phyloP scores from a whole-genome alignment of 106 monocot species.

The Posidonia australis region DNA sequence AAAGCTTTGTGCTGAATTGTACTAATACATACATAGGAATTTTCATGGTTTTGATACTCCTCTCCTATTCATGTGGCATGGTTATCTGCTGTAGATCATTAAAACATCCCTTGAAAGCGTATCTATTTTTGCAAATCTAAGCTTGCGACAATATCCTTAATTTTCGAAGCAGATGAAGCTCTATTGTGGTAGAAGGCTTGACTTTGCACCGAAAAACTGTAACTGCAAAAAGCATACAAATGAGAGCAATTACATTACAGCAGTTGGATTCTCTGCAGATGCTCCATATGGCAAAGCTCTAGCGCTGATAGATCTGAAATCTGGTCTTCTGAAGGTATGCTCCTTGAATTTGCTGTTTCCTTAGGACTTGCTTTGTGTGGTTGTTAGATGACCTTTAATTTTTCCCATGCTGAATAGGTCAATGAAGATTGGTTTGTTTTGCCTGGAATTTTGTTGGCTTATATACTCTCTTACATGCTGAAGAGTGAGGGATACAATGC shows the following conservation, averaged over 20 bases:
- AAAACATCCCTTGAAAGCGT: constrained; percentile 48
- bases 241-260: constrained; percentile 36
- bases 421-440: constrained; percentile 65
- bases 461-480: constrained; percentile 37
- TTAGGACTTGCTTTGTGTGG: not conserved
- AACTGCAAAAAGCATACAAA: constrained; percentile 1
- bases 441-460: constrained; percentile 41
- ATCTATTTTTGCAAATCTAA: constrained; percentile 36
- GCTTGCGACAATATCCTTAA: constrained; percentile 10
- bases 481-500: constrained; percentile 22
- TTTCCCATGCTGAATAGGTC: constrained; percentile 37
- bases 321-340: constrained; percentile 43
- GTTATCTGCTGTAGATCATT: constrained; percentile 52
- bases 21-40: too few species aligned
- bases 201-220: constrained; percentile 45
- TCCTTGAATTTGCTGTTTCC: not conserved
- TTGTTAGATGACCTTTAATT: too few species aligned
- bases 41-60: too few species aligned
- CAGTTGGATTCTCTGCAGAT: constrained; percentile 46
- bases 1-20: too few species aligned
- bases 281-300: constrained; percentile 72
- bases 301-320: constrained; percentile 59
- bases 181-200: constrained; percentile 57
- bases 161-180: constrained; percentile 52
- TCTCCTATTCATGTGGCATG: too few species aligned